Base-by-base conservation (phyloP, 148 eudicot genomes). In the Polygonum aviculare region DNA sequence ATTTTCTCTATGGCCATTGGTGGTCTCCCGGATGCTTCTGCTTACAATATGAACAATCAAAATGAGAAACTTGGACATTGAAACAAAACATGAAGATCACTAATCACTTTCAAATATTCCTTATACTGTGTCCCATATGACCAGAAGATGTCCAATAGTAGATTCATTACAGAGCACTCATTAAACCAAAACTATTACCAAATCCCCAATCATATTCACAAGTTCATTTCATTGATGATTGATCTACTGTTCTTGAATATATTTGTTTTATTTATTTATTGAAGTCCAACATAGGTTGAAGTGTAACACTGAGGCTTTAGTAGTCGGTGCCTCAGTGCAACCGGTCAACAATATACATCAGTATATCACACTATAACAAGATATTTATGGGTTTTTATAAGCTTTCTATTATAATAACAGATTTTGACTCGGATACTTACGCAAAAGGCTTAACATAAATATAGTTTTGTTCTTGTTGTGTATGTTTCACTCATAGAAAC, bases 1-100 rank as follows among this genome's bases (percentile, higher is more conserved):
- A 93, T 95, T 83, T 93, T 95, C 78, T 95, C 99, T 82, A 93
- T 86, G 73, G 98, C 98, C 88, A 87, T 83, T 90, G 86, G 86
- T 84, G 98, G 85, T 85, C 90, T 93, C 55, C 99, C 99, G 21
- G 94, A 86, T 76, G 85, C 85, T 84, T 95, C 88, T 76, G 98
- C 99, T 98, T 95, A 81, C 72, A 76, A 47, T 36, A 67, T 5
- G 55, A 62, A 48, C 21, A 31, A 38, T 18, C 31, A 22, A 18
- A 44, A 72, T 41, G 31, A 21, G 4, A 47, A 9, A 26, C 4
- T 15, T 3, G 31, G 55, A 18, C 38, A 22, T n/a, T 48, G 9
- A 75, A 21, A 41, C 45, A 59, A 75, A 36, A n/a, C 44, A 45
- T 12, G 57, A 44, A 75, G 26, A 35, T 38, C 14, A 31, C 49